Base-by-base conservation (phyloP, 495 filamentous ascomycete species). In the Podospora conica region DNA sequence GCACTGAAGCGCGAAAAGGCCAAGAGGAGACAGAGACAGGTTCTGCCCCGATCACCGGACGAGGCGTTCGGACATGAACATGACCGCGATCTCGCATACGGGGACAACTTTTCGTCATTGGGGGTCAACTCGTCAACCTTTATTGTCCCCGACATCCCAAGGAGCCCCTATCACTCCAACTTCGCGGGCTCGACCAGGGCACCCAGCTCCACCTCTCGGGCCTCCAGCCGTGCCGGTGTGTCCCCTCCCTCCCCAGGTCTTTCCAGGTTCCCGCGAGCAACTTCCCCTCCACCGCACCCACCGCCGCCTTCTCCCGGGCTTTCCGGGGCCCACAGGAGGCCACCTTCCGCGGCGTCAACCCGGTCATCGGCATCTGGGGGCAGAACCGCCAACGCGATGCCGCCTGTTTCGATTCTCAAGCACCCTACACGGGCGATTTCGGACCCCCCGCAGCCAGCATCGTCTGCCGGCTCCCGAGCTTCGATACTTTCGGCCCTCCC, bases 381-480 rank as follows among this genome's bases (percentile, higher is more conserved):
- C 15, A n/a, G 40, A 48, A 48, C 40, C 40, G 40, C 40, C 40
- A 48, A 48, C 40, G 40, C 40, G 12, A 63, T 27, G 0, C 48
- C 62, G 2, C 70, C 73, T 1, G 67, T 74, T 1, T 75, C 73
- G 11, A 76, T 75, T 22, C 71, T 75, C 18, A 76, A 76, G 57
- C 71, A 70, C 48, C 62, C 74, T 6, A 67, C 69, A 5, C 61
- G 58, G 15, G 29, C 67, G 9, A 22, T 61, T 18, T 67, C 71
- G 1, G 70, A 70, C 10, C 29, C 60, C 15, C 58, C 61, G 22
- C 29, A 27, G 9, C 15, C 59, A 21, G 23, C 8, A 2, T 23
- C 66, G 9, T 9, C 56, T n/a, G 27, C 64, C 8, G 63, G 33
- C n/a, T 33, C 60, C 2, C 65, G 25, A 23, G 20, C 65, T 15